Evolutionary conservation across 2,329 filamentous ascomycete species (phyloP), one percentile per base, ranked within the genome.

Genomic region (Dissoconium aciculare): DNA sequence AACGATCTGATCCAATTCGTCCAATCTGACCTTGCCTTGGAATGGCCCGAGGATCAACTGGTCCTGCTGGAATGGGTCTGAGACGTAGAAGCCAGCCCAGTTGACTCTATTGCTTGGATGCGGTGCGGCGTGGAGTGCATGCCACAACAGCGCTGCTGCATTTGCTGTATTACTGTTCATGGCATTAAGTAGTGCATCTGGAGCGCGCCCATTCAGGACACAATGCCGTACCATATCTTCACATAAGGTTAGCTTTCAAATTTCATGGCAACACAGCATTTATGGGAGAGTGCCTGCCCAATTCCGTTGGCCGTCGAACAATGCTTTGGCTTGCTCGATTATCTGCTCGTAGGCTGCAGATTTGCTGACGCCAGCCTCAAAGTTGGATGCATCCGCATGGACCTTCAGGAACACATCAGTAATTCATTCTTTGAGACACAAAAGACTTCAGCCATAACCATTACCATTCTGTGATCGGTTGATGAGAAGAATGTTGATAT

Each of bases 61-160:
- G 3, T 50, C 37, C 1, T 52, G 36, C 9, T 48, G 41, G 5
- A 38, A 34, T 4, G 63, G 58, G 49, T 82, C 71, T 26, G 75
- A 56, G 10, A 75, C 71, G 58, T 84, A 84, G 60, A 84, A 87
- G 14, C 80, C 78, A 27, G 78, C 73, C 81, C 81, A 89, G 55
- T 89, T 87, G 13, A 82, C 77, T 11, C 69, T 57, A 23, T 59
- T 67, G 30, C 70, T 75, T 1, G 80, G 78, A 0, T 61, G 54
- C 2, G 72, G 67, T 10, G 87, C 62, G 5, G 78, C 80, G 51
- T 80, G 76, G 50, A 77, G 79, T 3, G 75, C 78, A 49, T 89
- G 78, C 76, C 79, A 87, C 40, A 87, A 63, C 15, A 87, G 64
- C 3, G 79, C 74, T 5, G 81, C 73, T 3, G 74, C 59, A 51